phyloP scores from a whole-genome alignment of 1,139 yeast genomes.

The Pichia sp. region DNA sequence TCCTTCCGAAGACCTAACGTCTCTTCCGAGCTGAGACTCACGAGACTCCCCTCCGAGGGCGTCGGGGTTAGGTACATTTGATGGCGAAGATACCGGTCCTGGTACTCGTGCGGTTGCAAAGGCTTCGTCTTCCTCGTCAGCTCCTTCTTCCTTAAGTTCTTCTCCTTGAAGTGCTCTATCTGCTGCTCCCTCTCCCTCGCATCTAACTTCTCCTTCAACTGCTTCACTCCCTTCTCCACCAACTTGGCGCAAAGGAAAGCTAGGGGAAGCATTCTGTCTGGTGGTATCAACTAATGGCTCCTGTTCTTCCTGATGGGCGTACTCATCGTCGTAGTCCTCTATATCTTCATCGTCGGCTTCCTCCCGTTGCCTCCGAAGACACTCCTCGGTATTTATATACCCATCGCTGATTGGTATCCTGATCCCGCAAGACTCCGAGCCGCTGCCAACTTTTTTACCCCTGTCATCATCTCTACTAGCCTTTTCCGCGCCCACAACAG shows the following conservation, averaged over 20 bases:
- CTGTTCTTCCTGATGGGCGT: not conserved
- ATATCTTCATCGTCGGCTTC: not conserved
- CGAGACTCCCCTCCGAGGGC: constrained; percentile 10
- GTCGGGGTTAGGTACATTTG: not conserved
- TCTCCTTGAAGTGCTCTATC: not conserved
- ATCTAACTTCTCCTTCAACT: constrained; percentile 1
- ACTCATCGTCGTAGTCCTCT: not conserved
- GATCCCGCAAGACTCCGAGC: not conserved
- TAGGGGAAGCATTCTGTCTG: constrained; percentile 1
- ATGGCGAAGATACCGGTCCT: not conserved
- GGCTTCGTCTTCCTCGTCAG: not conserved
- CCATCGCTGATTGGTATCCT: constrained; percentile 7
- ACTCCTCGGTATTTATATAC: not conserved
- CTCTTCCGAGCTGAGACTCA: not conserved
- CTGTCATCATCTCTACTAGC: not conserved
- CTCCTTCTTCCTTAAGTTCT: not conserved
- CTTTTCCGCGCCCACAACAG: not conserved
- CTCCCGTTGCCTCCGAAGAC: not conserved
- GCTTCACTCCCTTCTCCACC: constrained; percentile 1
- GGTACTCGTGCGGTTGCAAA: not conserved
- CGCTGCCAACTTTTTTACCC: not conserved
- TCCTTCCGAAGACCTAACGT: not conserved
- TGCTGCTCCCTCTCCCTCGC: not conserved
- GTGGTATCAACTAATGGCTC: not conserved
- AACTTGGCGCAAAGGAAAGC: not conserved